These are phyloP conservation scores for Microcyclosporella mali DNA, from an alignment of 2,329 filamentous ascomycete species.

Conservation along the genomic window DNA sequence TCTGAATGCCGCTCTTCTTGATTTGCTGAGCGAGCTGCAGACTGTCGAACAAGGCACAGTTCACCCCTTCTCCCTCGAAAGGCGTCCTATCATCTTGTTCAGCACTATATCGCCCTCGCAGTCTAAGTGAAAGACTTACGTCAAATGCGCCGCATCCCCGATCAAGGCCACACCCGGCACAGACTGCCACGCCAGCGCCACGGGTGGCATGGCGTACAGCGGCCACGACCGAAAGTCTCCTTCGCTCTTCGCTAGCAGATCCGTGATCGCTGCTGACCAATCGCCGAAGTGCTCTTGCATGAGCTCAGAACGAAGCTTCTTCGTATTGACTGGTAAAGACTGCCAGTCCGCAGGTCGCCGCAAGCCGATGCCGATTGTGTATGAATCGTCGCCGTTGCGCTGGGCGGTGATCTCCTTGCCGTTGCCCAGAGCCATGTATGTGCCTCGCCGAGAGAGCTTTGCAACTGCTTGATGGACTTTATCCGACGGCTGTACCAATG, in stretches of 20 bases:
- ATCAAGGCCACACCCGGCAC: constrained; percentile 48
- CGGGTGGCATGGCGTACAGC: constrained; percentile 50
- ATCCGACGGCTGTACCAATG: constrained; percentile 24
- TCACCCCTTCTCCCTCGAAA: constrained; percentile 53
- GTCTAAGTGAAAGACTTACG: constrained; percentile 30
- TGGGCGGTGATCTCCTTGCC: constrained; percentile 17
- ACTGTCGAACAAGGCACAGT: constrained; percentile 52
- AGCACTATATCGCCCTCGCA: not conserved
- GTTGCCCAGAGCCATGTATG: constrained; percentile 20
- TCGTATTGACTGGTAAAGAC: constrained; percentile 27
- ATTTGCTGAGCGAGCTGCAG: constrained; percentile 45
- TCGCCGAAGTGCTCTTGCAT: constrained; percentile 37
- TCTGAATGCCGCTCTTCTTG: constrained; percentile 21
- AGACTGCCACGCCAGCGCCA: constrained; percentile 42
- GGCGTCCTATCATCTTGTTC: constrained; percentile 32
- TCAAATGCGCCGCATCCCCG: constrained; percentile 56
- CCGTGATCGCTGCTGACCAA: constrained; percentile 41
- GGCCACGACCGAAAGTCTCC: constrained; percentile 37
- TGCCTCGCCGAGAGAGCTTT: constrained; percentile 27
- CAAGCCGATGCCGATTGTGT: constrained; percentile 16
- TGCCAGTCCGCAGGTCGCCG: constrained; percentile 18
- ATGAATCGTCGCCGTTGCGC: constrained; percentile 20
- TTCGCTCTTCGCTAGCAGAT: constrained; percentile 38
- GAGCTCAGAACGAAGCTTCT: constrained; percentile 33
- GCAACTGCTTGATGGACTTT: constrained; percentile 24